Percentiles rank a stretch among this genome's conserved stretches.
These are phyloP conservation scores for Polyporus arcularius DNA, from an alignment of 768 basidiomycete genomes.

Conservation along the genomic window DNA sequence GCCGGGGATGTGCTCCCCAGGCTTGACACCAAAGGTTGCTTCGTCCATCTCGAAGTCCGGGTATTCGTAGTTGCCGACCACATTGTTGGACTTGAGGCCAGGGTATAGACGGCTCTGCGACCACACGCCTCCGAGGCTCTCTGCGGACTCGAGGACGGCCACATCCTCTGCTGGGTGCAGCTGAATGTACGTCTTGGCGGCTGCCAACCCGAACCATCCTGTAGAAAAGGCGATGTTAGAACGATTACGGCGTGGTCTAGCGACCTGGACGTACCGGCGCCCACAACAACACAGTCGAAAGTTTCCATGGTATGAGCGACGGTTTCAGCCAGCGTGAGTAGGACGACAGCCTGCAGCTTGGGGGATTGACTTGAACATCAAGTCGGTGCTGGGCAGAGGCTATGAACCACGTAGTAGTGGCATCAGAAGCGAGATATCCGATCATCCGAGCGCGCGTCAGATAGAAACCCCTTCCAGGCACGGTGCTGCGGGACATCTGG, in stretches of 20 bases:
- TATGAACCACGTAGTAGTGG: no score
- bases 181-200: background rate
- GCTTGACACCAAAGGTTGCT: background rate
- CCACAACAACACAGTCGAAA: no score
- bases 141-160: background rate
- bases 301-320: no score
- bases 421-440: no score
- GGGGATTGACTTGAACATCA: no score
- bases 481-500: no score
- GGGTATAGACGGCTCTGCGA: background rate
- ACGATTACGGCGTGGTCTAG: background rate
- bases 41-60: background rate
- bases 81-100: background rate
- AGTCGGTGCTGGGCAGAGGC: no score
- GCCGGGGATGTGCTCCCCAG: background rate
- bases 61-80: background rate
- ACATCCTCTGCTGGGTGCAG: background rate
- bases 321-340: no score
- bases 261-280: no score
- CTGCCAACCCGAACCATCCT: background rate
- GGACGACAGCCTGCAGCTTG: no score
- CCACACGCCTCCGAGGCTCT: background rate
- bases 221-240: background rate
- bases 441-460: no score
- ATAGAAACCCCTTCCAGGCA: no score